Percentiles rank a stretch among this genome's conserved stretches.
Conservation (phyloP, 352 stramenopile genomes). For the Globisporangium rhizosaccharum region DNA sequence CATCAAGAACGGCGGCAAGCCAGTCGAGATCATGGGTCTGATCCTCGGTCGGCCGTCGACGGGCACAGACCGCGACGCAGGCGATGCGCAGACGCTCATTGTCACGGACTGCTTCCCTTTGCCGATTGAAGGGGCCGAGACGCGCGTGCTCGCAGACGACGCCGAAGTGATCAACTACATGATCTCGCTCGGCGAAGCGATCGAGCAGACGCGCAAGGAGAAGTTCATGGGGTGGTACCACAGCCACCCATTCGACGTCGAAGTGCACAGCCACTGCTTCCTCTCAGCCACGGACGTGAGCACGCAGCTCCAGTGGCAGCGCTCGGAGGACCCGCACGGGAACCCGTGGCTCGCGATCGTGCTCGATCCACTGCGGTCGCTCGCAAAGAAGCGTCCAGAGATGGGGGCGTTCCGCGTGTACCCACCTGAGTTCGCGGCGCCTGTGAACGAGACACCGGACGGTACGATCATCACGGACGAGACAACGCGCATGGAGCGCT, state of each 20-base stretch:
- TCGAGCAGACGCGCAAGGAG: conserved; percentile 94
- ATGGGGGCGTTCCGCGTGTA: conserved; percentile 98
- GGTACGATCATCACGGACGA: conserved; percentile 93
- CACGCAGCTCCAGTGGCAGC: conserved; percentile 98
- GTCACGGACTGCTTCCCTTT: conserved; percentile 98
- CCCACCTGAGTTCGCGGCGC: conserved; percentile 93
- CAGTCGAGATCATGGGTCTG: conserved; percentile 99
- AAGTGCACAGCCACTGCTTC: conserved; percentile 96
- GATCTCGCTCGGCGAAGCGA: conserved; percentile 95
- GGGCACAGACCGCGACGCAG: conserved; percentile 78
- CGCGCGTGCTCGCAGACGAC: conserved; percentile 95
- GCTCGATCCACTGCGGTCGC: conserved; percentile 94
- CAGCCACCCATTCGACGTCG: conserved; percentile 98
- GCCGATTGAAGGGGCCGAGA: conserved; percentile 96
- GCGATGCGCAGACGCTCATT: conserved; percentile 90
- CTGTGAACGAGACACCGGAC: conserved; percentile 94
- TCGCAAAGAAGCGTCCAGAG: conserved; percentile 91
- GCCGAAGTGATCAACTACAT: conserved; percentile 99
- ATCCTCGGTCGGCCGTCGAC: conserved; percentile 91
- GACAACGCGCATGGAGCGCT: conserved; percentile 90
- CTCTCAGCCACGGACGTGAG: conserved; percentile 96
- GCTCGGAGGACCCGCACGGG: conserved; percentile 92
- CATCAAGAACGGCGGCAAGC: conserved; percentile 93
- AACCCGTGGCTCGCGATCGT: conserved; percentile 98
- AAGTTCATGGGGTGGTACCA: conserved; percentile 99